Evolutionary conservation across 2,329 filamentous ascomycete genomes (phyloP).

Genomic region (Pyrenochaeta sp.): DNA sequence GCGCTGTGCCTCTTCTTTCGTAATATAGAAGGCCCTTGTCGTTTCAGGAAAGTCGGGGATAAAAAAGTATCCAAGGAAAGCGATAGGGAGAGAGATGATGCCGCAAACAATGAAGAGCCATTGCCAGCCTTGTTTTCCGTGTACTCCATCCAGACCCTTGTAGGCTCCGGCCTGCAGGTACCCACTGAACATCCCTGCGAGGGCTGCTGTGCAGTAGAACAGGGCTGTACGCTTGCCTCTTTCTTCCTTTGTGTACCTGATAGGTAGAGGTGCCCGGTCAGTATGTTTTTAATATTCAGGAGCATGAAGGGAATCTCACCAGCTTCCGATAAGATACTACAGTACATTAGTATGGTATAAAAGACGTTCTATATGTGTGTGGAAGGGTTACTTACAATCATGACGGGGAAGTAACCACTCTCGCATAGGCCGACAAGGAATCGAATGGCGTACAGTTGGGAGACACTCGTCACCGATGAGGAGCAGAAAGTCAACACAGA

Average conservation of each 20-base stretch:
- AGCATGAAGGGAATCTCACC: slow-evolving; percentile 22
- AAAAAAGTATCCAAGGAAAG: slow-evolving; percentile 53
- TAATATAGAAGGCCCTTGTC: slow-evolving; percentile 49
- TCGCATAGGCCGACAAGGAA: slow-evolving; percentile 43
- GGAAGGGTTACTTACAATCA: slow-evolving; percentile 23
- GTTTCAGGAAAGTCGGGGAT: slow-evolving; percentile 40
- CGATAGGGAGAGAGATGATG: slow-evolving; percentile 54
- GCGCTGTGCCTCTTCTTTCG: slow-evolving; percentile 30
- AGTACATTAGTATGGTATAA: background rate
- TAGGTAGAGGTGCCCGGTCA: background rate
- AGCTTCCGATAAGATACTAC: slow-evolving; percentile 50
- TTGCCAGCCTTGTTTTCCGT: slow-evolving; percentile 36
- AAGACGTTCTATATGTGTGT: no score
- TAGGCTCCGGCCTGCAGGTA: slow-evolving; percentile 47
- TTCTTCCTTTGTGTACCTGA: slow-evolving; percentile 49
- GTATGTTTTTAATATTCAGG: background rate
- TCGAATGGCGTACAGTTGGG: slow-evolving; percentile 46
- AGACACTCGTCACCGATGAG: slow-evolving; percentile 27
- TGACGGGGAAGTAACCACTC: slow-evolving; percentile 39
- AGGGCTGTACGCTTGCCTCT: slow-evolving; percentile 42
- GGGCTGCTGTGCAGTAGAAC: slow-evolving; percentile 43
- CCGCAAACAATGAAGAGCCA: slow-evolving; percentile 43
- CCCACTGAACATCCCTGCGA: slow-evolving; percentile 47
- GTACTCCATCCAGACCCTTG: slow-evolving; percentile 38
- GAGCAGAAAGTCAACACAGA: slow-evolving; percentile 32